Evolutionary conservation across 208 protist genomes (phyloP).

Genomic region (Leishmania gerbilli): DNA sequence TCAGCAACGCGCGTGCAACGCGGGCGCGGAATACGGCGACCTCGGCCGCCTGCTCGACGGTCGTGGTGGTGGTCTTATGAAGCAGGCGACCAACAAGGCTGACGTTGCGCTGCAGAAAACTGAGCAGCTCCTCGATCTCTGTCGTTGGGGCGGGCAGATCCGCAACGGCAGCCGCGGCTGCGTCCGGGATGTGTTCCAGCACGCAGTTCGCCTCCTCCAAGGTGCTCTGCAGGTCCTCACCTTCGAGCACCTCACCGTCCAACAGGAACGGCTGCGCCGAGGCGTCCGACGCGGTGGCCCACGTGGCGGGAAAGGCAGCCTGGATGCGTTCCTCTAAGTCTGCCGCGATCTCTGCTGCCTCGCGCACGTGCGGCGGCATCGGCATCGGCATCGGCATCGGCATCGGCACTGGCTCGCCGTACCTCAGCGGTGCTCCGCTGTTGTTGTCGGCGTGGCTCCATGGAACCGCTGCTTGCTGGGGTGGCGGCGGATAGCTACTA

Average conservation of each 20-base stretch:
- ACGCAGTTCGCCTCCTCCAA: constrained; percentile 5
- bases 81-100: constrained; percentile 38
- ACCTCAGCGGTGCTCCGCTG: background rate
- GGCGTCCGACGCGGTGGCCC: constrained; percentile 14
- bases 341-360: constrained; percentile 32
- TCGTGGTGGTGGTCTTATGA: constrained; percentile 38
- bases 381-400: constrained; percentile 1
- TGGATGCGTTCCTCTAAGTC: constrained; percentile 54
- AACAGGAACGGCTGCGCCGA: constrained; percentile 5
- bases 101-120: constrained; percentile 44
- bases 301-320: constrained; percentile 40
- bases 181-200: constrained; percentile 9
- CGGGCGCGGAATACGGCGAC: constrained; percentile 25
- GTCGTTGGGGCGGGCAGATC: constrained; percentile 30
- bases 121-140: constrained; percentile 62
- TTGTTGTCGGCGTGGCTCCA: background rate
- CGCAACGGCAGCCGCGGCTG: background rate
- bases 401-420: constrained; percentile 4
- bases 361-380: constrained; percentile 19
- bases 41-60: constrained; percentile 34
- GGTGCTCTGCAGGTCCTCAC: background rate
- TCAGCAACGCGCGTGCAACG: constrained; percentile 28
- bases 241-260: constrained; percentile 8
- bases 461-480: background rate
- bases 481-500: background rate